These are phyloP conservation scores for Globisporangium emineosum DNA, from an alignment of 352 stramenopile genomes.

Conservation along the genomic window DNA sequence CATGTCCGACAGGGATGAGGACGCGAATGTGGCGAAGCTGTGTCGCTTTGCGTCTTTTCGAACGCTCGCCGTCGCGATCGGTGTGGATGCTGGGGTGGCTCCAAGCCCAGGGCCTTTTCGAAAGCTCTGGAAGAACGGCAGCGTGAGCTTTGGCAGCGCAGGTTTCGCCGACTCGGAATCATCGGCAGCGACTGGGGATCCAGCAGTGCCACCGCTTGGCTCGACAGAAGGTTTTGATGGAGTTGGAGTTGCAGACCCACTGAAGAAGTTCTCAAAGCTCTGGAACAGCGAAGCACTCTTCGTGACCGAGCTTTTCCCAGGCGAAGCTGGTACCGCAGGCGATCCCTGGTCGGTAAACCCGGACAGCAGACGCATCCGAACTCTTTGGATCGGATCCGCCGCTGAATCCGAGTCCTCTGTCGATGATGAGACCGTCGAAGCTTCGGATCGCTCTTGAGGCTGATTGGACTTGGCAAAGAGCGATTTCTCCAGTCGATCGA, in stretches of 20 bases:
- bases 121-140: constrained; percentile 74
- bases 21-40: constrained; percentile 47
- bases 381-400: not conserved
- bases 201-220: not conserved
- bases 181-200: constrained; percentile 6
- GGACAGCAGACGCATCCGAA: constrained; percentile 9
- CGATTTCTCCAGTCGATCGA: constrained; percentile 27
- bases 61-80: constrained; percentile 66
- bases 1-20: constrained; percentile 19
- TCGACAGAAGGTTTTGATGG: constrained; percentile 4
- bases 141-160: constrained; percentile 39
- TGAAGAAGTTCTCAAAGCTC: constrained; percentile 23
- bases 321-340: not conserved
- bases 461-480: constrained; percentile 9
- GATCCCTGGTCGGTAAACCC: constrained; percentile 1
- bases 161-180: constrained; percentile 1
- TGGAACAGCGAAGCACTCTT: constrained; percentile 13
- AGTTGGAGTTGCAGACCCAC: constrained; percentile 5
- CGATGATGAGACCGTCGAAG: not conserved
- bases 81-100: constrained; percentile 57
- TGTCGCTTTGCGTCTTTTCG: constrained; percentile 64
- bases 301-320: constrained; percentile 6
- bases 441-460: not conserved
- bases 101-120: constrained; percentile 51
- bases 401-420: not conserved